A percentile compares a stretch with the other conserved stretches of the same genome.
Conservation (phyloP, 257 asterid species). For the Nicotiana tomentosiformis region DNA sequence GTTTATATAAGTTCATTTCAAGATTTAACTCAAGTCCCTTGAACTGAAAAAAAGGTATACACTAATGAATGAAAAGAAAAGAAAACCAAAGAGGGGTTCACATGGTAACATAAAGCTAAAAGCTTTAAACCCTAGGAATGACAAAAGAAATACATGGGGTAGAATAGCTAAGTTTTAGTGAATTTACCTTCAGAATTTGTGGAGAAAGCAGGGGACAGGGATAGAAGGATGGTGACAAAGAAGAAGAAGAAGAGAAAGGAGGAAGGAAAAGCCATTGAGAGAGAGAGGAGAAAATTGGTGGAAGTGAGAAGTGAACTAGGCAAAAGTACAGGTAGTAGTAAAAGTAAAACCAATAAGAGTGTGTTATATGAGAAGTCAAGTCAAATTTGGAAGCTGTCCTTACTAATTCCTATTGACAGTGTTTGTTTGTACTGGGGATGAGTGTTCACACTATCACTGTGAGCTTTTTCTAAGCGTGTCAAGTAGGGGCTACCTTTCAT, state of each 20-base stretch:
- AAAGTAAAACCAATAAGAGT: background rate
- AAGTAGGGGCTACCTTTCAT: no score
- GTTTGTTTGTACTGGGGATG: background rate
- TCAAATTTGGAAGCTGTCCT: slow-evolving; percentile 26
- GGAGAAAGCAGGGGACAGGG: slow-evolving; percentile 32
- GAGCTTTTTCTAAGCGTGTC: background rate
- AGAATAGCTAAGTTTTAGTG: background rate
- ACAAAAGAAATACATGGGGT: background rate
- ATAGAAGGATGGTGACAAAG: slow-evolving; percentile 32
- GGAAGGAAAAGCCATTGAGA: slow-evolving; percentile 48
- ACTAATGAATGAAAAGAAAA: background rate
- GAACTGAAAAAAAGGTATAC: background rate
- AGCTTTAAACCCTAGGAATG: background rate
- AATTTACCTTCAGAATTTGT: slow-evolving; percentile 66
- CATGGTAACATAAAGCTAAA: background rate
- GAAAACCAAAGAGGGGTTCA: background rate
- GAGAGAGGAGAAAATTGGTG: slow-evolving; percentile 7
- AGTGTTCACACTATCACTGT: slow-evolving; percentile 3
- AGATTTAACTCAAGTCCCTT: background rate
- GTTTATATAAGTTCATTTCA: background rate
- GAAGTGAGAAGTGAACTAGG: slow-evolving; percentile 12
- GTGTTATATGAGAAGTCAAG: slow-evolving; percentile 18
- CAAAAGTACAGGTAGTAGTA: background rate
- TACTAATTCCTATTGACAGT: background rate
- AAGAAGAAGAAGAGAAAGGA: slow-evolving; percentile 20